phyloP scores from a whole-genome alignment of 2,329 filamentous ascomycete species.

The Epichloe amarillans region DNA sequence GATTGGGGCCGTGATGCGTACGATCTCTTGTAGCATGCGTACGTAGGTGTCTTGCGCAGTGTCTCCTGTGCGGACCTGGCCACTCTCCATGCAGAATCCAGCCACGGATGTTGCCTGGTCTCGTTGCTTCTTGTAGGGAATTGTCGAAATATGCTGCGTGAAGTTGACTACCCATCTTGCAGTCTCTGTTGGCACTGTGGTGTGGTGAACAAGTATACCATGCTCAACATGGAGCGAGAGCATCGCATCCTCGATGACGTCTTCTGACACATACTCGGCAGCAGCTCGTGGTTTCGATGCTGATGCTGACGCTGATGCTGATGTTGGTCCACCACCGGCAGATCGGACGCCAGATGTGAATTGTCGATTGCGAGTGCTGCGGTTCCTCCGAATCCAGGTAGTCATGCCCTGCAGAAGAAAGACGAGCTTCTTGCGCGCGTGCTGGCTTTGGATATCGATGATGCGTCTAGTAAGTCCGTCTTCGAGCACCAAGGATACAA shows the following conservation, averaged over 20 bases:
- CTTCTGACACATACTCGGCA: slow-evolving; percentile 47
- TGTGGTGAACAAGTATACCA: slow-evolving; percentile 57
- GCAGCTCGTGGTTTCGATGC: slow-evolving; percentile 18
- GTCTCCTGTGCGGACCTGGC: slow-evolving; percentile 60
- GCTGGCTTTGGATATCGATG: slow-evolving; percentile 36
- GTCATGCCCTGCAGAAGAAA: slow-evolving; percentile 61
- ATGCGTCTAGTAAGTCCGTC: slow-evolving; percentile 47
- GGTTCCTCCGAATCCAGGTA: slow-evolving; percentile 55
- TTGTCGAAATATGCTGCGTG: slow-evolving; percentile 66
- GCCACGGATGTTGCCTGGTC: slow-evolving; percentile 38
- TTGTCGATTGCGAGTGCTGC: slow-evolving; percentile 51
- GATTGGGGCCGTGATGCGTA: slow-evolving; percentile 56
- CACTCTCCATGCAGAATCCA: slow-evolving; percentile 66
- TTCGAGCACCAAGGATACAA: slow-evolving; percentile 45
- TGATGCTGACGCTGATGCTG: slow-evolving; percentile 19
- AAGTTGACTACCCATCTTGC: slow-evolving; percentile 61
- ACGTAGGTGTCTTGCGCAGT: slow-evolving; percentile 53
- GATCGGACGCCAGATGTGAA: slow-evolving; percentile 52
- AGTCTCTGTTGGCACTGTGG: slow-evolving; percentile 44
- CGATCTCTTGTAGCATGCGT: slow-evolving; percentile 64
- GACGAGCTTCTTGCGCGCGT: slow-evolving; percentile 41
- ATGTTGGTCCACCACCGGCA: slow-evolving; percentile 18
- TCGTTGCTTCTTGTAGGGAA: slow-evolving; percentile 51
- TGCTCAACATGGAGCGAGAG: slow-evolving; percentile 57
- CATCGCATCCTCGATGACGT: slow-evolving; percentile 56